phyloP scores from a whole-genome alignment of 1,284 basidiomycete genomes.

The Cryptococcus deneoformans region DNA sequence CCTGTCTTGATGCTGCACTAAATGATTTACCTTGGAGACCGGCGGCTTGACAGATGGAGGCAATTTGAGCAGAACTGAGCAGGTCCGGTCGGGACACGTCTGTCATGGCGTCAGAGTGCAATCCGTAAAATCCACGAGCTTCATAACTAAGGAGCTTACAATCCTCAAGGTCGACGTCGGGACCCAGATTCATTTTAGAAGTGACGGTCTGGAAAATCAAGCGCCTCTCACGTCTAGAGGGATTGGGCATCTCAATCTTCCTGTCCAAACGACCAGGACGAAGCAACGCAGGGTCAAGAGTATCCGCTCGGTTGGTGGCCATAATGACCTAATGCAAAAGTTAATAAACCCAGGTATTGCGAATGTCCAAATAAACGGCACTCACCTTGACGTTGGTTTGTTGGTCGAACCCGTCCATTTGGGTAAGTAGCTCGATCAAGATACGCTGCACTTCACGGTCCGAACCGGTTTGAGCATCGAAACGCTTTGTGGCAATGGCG shows the following conservation, averaged over 20 bases:
- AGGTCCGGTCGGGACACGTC: conserved; percentile 96
- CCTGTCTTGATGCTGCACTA: background rate
- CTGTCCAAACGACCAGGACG: conserved; percentile 97
- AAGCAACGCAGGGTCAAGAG: conserved; percentile 91
- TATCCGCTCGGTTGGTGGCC: conserved; percentile 97
- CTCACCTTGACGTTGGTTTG: conserved; percentile 95
- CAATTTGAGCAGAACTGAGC: conserved; percentile 92
- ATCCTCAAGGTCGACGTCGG: conserved; percentile 98
- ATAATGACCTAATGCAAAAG: conserved; percentile 74
- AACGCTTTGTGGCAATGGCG: conserved; percentile 99
- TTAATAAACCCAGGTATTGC: no score
- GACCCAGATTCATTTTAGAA: conserved; percentile 95
- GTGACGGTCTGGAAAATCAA: conserved; percentile 99
- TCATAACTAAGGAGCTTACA: conserved; percentile 58
- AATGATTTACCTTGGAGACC: conserved; percentile 78
- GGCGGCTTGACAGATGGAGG: conserved; percentile 94
- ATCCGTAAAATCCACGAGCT: background rate
- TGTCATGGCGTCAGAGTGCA: conserved; percentile 38
- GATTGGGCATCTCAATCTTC: conserved; percentile 98
- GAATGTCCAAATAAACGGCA: background rate
- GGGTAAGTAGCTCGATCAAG: conserved; percentile 94
- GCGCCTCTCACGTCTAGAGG: conserved; percentile 91
- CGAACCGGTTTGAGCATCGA: conserved; percentile 98
- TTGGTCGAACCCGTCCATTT: conserved; percentile 99
- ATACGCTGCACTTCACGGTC: conserved; percentile 99